Conservation (phyloP, 768 basidiomycete genomes). For the Xerocomellus amylosporus region DNA sequence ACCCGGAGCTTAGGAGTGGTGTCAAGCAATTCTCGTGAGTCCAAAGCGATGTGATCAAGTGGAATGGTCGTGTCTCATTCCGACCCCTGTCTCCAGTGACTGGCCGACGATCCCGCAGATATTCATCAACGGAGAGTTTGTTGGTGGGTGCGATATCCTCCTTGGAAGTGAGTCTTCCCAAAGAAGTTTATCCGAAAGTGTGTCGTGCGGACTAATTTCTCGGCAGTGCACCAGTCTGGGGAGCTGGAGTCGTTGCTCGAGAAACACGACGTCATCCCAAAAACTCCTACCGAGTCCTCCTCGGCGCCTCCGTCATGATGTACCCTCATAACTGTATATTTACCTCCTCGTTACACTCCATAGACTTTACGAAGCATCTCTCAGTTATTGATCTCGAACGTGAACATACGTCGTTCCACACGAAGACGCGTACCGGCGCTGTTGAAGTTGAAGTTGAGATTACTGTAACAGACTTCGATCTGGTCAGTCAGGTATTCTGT, state of each 20-base stretch:
- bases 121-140: slow-evolving; percentile 91
- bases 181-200: not conserved
- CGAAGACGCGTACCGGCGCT: too few relatives aligned
- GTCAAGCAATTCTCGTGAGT: slow-evolving; percentile 98
- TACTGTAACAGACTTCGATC: too few relatives aligned
- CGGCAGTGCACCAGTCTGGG: slow-evolving; percentile 91
- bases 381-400: not conserved
- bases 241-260: slow-evolving; percentile 83
- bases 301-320: slow-evolving; percentile 4
- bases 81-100: slow-evolving; percentile 50
- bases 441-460: not conserved
- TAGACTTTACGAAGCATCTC: not conserved
- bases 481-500: too few relatives aligned
- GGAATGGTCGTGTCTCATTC: not conserved
- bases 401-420: not conserved
- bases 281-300: slow-evolving; percentile 24
- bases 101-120: slow-evolving; percentile 99
- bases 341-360: not conserved
- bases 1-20: slow-evolving; percentile 73
- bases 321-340: not conserved
- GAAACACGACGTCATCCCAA: slow-evolving; percentile 67
- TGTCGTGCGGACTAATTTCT: not conserved
- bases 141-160: slow-evolving; percentile 96
- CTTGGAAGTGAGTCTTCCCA: slow-evolving; percentile 66
- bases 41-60: not conserved